Evolutionary conservation across 225 moss, liverwort and hornwort genomes (phyloP).

Genomic region (Asterella californica): DNA sequence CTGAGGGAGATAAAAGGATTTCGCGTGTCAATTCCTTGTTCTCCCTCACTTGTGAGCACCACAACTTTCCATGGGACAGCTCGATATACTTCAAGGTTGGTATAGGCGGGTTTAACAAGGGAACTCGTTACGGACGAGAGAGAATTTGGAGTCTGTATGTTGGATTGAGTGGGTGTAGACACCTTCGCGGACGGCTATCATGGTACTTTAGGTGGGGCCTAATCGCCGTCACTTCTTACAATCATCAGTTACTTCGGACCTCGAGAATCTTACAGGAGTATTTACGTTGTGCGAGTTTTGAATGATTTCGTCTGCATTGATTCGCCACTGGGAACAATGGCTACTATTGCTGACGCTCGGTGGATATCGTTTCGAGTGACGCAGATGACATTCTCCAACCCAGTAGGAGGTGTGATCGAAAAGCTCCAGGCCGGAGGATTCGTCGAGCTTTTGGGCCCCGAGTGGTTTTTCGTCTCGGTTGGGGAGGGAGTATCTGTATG

Average conservation of each 20-base stretch:
- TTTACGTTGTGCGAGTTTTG: conserved; percentile 25
- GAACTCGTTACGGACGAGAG: too few species aligned
- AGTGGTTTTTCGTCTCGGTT: conserved; percentile 43
- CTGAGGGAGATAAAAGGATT: too few species aligned
- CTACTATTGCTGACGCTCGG: neutral
- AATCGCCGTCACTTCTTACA: too few species aligned
- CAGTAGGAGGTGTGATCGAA: conserved; percentile 29
- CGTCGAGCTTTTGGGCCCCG: conserved; percentile 23
- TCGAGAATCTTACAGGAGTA: neutral
- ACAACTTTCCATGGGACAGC: too few species aligned
- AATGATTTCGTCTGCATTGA: neutral
- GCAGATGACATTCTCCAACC: conserved; percentile 40
- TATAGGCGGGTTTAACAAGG: too few species aligned
- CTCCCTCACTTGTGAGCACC: conserved; percentile 17
- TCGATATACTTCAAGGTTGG: too few species aligned
- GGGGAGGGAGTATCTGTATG: conserved; percentile 34
- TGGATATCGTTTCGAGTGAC: neutral
- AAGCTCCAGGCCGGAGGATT: conserved; percentile 28
- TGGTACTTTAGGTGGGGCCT: too few species aligned
- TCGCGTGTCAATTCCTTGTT: neutral
- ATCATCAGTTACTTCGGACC: too few species aligned
- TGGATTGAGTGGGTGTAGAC: too few species aligned
- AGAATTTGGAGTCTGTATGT: too few species aligned
- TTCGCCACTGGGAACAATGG: neutral
- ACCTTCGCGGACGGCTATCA: too few species aligned